phyloP scores from a whole-genome alignment of 1,284 basidiomycete genomes.

The Marasmius oreades region DNA sequence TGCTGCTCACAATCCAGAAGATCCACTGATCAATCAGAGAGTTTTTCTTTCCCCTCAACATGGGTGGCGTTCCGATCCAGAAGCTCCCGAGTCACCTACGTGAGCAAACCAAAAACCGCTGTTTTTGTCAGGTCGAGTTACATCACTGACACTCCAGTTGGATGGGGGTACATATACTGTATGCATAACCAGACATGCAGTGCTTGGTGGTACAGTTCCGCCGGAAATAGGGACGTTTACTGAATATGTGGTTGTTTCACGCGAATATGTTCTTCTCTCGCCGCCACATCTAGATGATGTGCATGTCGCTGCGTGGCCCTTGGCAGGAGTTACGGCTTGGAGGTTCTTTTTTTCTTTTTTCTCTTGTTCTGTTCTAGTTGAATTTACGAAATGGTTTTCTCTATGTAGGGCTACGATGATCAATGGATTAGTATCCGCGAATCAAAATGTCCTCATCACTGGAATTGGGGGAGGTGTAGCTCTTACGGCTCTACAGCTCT shows the following conservation, averaged over 20 bases:
- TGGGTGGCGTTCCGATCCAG: slow-evolving; percentile 68
- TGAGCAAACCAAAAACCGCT: slow-evolving; percentile 19
- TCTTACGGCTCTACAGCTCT: slow-evolving; percentile 72
- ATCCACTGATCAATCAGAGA: slow-evolving; percentile 56
- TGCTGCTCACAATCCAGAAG: slow-evolving; percentile 47
- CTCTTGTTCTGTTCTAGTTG: no score
- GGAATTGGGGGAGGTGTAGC: slow-evolving; percentile 86
- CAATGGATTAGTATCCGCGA: slow-evolving; percentile 60
- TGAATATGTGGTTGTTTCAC: slow-evolving; percentile 73
- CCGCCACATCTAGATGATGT: slow-evolving; percentile 71
- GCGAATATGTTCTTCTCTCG: slow-evolving; percentile 63
- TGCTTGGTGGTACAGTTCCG: slow-evolving; percentile 53
- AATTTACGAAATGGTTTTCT: neutral
- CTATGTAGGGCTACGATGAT: slow-evolving; percentile 61
- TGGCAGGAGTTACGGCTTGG: slow-evolving; percentile 81
- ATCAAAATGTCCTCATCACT: slow-evolving; percentile 77
- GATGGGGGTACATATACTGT: no score
- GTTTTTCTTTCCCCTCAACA: slow-evolving; percentile 76
- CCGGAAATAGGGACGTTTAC: slow-evolving; percentile 70
- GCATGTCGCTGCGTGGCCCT: slow-evolving; percentile 73
- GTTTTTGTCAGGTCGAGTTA: no score
- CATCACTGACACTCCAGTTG: no score
- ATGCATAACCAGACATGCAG: slow-evolving; percentile 47
- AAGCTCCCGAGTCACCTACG: slow-evolving; percentile 48
- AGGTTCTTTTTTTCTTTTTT: slow-evolving; percentile 55